Percentiles rank a stretch among this genome's conserved stretches.
phyloP scores from a whole-genome alignment of 2,329 filamentous ascomycete genomes.

The Xylaria arbuscula region DNA sequence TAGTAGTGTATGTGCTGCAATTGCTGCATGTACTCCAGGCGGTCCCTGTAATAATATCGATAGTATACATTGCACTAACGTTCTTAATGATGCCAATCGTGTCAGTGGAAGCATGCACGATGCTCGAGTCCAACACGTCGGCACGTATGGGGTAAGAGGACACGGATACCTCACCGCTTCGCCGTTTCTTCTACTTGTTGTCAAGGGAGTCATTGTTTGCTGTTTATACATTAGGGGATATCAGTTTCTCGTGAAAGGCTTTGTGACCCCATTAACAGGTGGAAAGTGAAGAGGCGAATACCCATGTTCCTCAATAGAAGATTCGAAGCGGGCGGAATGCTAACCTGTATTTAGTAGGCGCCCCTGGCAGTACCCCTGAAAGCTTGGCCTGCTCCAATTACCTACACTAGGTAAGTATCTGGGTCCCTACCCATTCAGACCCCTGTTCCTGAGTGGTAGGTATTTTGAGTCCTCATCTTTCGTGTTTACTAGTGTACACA shows the following conservation, averaged over 20 bases:
- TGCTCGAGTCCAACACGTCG: background rate
- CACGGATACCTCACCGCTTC: conserved; percentile 7
- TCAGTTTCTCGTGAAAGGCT: background rate
- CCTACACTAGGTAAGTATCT: no score
- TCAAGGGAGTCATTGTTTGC: conserved; percentile 12
- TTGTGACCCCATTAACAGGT: background rate
- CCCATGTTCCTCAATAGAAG: background rate
- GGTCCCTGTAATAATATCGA: no score
- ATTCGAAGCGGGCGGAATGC: background rate
- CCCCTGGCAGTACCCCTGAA: no score
- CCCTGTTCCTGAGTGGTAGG: conserved; percentile 12
- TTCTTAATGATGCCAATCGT: background rate
- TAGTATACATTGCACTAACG: background rate
- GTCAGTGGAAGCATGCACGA: background rate
- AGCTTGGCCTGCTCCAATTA: conserved; percentile 19
- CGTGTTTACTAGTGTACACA: background rate
- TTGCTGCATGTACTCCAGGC: no score
- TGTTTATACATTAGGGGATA: conserved; percentile 7
- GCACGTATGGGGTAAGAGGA: background rate
- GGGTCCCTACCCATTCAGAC: background rate
- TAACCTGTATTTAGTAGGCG: no score
- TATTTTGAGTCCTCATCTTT: background rate
- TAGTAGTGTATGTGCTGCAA: no score
- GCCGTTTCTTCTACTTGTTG: background rate
- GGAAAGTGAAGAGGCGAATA: background rate